Evolutionary conservation across 495 filamentous ascomycete species (phyloP), one percentile per base, ranked within the genome.

Genomic region (Penicillium pancosmium): DNA sequence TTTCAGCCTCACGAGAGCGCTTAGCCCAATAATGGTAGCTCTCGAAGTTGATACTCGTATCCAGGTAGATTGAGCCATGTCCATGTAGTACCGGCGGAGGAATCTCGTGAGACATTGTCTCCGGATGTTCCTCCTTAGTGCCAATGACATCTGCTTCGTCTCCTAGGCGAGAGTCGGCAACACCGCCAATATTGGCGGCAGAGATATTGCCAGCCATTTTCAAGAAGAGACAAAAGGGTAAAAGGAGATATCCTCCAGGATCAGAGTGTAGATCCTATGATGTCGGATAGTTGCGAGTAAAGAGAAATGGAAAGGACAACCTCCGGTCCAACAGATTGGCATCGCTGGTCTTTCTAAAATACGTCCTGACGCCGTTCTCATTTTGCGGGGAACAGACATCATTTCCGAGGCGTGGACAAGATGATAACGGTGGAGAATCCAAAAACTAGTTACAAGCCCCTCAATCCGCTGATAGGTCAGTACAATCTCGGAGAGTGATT

Each of bases 1-100:
- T 62, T 48, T 71, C 68, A 16, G 57, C 56, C 34, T 60, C 64
- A 19, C 68, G 68, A 1, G 68, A 66, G 16, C 62, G 63, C 16
- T 59, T 57, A 34, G 73, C 73, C 64, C 73, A 76, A 59, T 68
- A 67, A 48, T 53, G 43, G 49, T 73, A 74, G 50, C 73, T 68
- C 56, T 76, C 71, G 48, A 76, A 68, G 15, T 66, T 61, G 54
- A 74, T 62, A 40, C 49, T 65, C 19, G 57, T 19, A 51, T 74
- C 73, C 62, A 61, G 33, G 31, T 64, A 64, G 50, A 64, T 60
- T 5, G 50, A 57, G 6, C 23, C 50, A 12, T 21, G 12, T 11
- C 57, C 57, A 18, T 60, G 8, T 5, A 60, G 10, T 4, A 50
- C n/a, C 6, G 61, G 55, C 36, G 60, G 55, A 13, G 56, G 51